phyloP scores from a whole-genome alignment of 192 early-diverging fungal species.

The Martensiomyces pterosporus region DNA sequence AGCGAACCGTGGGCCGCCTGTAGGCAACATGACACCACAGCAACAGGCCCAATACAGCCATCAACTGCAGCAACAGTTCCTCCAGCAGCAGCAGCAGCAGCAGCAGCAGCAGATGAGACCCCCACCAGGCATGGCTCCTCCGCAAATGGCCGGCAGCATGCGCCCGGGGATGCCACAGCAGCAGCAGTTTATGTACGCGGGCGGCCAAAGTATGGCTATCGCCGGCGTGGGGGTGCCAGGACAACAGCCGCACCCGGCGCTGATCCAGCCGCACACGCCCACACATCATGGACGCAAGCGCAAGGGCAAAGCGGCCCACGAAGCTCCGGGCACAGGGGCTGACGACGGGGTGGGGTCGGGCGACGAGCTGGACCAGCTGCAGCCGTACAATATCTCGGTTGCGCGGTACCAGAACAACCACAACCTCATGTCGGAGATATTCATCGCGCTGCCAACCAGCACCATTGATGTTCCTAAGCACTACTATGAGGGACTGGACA shows the following conservation, averaged over 20 bases:
- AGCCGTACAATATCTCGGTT: conserved; percentile 34
- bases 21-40: conserved; percentile 13
- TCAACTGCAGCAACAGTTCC: conserved; percentile 14
- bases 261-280: conserved; percentile 20
- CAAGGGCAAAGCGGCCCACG: conserved; percentile 16
- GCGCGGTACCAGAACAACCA: conserved; percentile 46
- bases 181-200: conserved; percentile 30
- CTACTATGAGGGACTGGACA: conserved; percentile 27
- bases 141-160: conserved; percentile 5
- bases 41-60: conserved; percentile 21
- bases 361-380: conserved; percentile 34
- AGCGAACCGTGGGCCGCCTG: neutral
- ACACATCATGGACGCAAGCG: conserved; percentile 18
- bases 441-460: conserved; percentile 43
- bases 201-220: conserved; percentile 16
- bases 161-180: conserved; percentile 14
- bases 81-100: conserved; percentile 14
- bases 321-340: neutral
- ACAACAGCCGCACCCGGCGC: conserved; percentile 33
- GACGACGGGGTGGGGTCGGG: conserved; percentile 18
- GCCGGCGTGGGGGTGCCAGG: conserved; percentile 21
- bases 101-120: conserved; percentile 26
- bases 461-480: conserved; percentile 27
- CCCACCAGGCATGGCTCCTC: conserved; percentile 14
- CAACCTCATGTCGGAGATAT: conserved; percentile 43